Evolutionary conservation across 768 basidiomycete species (phyloP), one percentile per base, ranked within the genome.

Genomic region (Rhizopogon vulgaris): DNA sequence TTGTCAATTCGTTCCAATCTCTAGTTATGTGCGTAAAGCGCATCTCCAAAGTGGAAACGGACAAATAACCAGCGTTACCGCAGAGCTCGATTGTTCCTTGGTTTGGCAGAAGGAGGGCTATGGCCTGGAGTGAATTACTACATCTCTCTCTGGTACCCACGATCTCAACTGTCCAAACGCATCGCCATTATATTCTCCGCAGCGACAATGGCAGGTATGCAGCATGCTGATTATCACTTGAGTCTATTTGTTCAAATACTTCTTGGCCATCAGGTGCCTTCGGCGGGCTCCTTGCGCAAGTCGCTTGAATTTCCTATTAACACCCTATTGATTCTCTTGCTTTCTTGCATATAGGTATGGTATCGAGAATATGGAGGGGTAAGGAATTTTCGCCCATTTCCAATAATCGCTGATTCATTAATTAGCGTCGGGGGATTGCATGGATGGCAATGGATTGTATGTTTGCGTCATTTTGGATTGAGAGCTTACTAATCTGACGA

Each of bases 181-280:
- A 74, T 83, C 50, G 80, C 83, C 4, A 70, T 85, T 34, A 84
- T 85, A 70, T 83, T 83, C 62, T 77, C 77, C 7, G 78, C 82
- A 30, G 80, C 80, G 12, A 82, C 80, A 1, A 58, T 78, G 28
- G 75, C 81, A 15, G 82, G 76, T 64, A 27, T 27, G 62, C 52
- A 36, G 11, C 10, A 22, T 15, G 28, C 6, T 15, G 3, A 49
- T 27, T 3, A 25, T 9, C 32, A 34, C 32, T 11, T 10, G 10
- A 11, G 22, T 46, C 9, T 15, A 34, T 15, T 22, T 18, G 9
- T 8, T 10, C 24, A 32, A 15, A 34, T 22, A 4, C 2, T 46
- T 2, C 15, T 46, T 24, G 30, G n/a, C 15, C 10, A 12, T 60
- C 34, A 58, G 72, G 73, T 51, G 65, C 69, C 56, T 80, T 69